Evolutionary conservation across 1,139 yeast species (phyloP), one percentile per base, ranked within the genome.

Genomic region (Suhomyces bribrorum): DNA sequence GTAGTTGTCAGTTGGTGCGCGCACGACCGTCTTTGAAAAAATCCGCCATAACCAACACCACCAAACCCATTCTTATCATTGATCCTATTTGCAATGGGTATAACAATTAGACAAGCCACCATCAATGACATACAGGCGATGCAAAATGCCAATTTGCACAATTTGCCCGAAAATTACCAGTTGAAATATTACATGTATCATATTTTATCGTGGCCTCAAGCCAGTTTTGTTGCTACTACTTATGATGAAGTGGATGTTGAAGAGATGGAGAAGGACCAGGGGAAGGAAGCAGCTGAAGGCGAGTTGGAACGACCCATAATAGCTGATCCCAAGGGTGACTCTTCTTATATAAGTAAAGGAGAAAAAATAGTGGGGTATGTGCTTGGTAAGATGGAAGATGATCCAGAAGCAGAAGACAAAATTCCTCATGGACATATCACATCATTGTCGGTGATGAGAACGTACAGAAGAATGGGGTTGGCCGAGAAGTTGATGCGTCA

Each of bases 351-450:
- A 37, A 70, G 66, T 13, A 69, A 69, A 20, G 85, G 84, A 26
- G 96, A 87, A 59, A 84, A 87, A 50, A 75, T 92, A 32, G 95
- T 92, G 26, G 98, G 98, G 4, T 94, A 92, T 58, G 97, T 88
- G 4, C 73, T 92, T 49, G 96, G 96, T 2, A 92, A 92, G 61
- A 87, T 92, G 96, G 96, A 92, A 53, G 98, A 94, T 59, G 96
- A 88, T 53, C 88, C 89, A 28, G 86, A 82, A 14, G 79, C 83
- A 2, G 79, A 73, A 29, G 86, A 81, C 43, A 75, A 78, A 27
- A 78, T 84, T 7, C 90, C 92, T 8, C 95, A 88, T 57, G 98
- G 97, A 0, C 99, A 92, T 66, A 82, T 92, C 48, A 92, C 98
- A 0, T 87, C 96, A 20, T 68, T 92, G 43, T 83, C 96, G 40